Conservation (phyloP, 257 asterid genomes). For the Solanum dulcamara region DNA sequence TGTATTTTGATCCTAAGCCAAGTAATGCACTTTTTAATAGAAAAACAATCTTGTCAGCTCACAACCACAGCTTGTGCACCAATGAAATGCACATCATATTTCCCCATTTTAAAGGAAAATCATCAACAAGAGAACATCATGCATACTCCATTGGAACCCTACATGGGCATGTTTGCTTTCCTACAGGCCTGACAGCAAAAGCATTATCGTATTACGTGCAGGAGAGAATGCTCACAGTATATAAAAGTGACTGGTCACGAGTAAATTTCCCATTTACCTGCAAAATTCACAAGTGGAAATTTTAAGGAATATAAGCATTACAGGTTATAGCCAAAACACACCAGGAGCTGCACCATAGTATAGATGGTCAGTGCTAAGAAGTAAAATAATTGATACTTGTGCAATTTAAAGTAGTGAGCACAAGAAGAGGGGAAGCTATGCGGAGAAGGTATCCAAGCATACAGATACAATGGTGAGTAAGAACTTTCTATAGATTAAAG, state of each 20-base stretch:
- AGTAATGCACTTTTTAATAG: not conserved
- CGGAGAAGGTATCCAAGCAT: not conserved
- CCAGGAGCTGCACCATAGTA: not conserved
- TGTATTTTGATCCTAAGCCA: not conserved
- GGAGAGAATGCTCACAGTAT: constrained; percentile 51
- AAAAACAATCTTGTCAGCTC: not conserved
- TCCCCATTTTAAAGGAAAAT: not conserved
- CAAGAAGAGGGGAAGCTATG: not conserved
- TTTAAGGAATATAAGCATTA: not conserved
- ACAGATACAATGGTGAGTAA: not conserved
- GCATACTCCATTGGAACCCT: not conserved
- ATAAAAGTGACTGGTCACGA: constrained; percentile 54
- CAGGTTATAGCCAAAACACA: not conserved
- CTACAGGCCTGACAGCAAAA: not conserved
- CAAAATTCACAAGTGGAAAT: constrained; percentile 5
- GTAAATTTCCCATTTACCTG: constrained; percentile 95
- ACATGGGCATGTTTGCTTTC: not conserved
- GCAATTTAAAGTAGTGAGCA: not conserved
- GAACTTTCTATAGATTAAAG: not conserved
- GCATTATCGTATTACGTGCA: not conserved
- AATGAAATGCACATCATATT: not conserved
- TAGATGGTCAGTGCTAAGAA: not conserved
- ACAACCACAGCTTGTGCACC: not conserved
- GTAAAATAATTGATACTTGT: not conserved
- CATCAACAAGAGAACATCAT: not conserved